Conservation (phyloP, 2,329 filamentous ascomycete genomes). For the Aureobasidium leucospermi region DNA sequence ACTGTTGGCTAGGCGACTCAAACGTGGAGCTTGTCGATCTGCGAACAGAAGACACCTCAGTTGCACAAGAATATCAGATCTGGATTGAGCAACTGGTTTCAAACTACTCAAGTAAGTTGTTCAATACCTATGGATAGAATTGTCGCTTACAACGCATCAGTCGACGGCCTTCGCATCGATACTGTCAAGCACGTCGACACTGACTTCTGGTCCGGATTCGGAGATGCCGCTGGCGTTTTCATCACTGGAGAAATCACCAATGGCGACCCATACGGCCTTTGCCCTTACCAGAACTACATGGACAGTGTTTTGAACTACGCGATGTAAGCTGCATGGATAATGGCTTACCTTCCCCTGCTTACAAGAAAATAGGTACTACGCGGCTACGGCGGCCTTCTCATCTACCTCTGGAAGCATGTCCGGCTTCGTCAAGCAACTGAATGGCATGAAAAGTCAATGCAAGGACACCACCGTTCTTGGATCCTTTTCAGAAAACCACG, state of each 20-base stretch:
- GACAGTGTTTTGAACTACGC: constrained; percentile 43
- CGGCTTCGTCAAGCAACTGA: constrained; percentile 29
- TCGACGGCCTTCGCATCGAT: constrained; percentile 50
- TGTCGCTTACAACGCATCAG: not conserved
- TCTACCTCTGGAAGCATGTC: constrained; percentile 31
- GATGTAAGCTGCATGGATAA: constrained; percentile 21
- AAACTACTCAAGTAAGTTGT: constrained; percentile 45
- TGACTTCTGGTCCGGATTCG: constrained; percentile 35
- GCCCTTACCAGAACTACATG: constrained; percentile 37
- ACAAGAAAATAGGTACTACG: constrained; percentile 27
- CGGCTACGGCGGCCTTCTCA: constrained; percentile 31
- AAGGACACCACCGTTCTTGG: constrained; percentile 32
- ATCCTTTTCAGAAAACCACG: constrained; percentile 34
- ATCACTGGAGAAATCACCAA: constrained; percentile 41
- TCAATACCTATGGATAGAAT: not conserved
- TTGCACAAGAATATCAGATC: constrained; percentile 46
- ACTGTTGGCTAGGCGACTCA: constrained; percentile 51
- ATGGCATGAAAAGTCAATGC: constrained; percentile 28
- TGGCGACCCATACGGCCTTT: constrained; percentile 31
- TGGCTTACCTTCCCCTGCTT: constrained; percentile 18
- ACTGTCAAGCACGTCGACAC: constrained; percentile 41
- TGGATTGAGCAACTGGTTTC: constrained; percentile 54
- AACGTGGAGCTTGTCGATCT: constrained; percentile 56
- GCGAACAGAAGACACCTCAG: constrained; percentile 44
- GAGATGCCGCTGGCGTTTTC: constrained; percentile 32